Percentiles rank a stretch among this genome's conserved stretches.
Conservation (phyloP, 805 yeast genomes). For the Cyberlindnera meyerae region DNA sequence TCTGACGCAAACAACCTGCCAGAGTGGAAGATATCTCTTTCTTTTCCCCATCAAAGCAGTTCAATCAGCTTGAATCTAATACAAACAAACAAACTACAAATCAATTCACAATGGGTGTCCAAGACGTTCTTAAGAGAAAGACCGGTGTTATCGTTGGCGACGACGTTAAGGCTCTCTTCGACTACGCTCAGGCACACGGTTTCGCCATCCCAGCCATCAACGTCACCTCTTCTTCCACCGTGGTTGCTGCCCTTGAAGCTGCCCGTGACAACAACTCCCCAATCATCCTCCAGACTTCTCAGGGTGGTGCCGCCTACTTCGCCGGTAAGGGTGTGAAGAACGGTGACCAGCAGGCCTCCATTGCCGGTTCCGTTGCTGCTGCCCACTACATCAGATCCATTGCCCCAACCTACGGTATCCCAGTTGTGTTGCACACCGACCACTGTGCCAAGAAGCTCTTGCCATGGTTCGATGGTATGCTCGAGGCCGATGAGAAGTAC, state of each 20-base stretch:
- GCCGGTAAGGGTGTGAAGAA: conserved; percentile 99
- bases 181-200: conserved; percentile 87
- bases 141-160: conserved; percentile 99
- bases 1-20: too few species aligned
- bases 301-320: conserved; percentile 99
- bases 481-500: conserved; percentile 93
- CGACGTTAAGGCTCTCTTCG: conserved; percentile 78
- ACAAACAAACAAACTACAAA: not conserved
- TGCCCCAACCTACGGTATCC: conserved; percentile 95
- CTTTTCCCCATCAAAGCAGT: too few species aligned
- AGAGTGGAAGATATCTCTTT: too few species aligned
- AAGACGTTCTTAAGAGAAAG: conserved; percentile 81
- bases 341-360: conserved; percentile 89
- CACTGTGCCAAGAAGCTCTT: conserved; percentile 98
- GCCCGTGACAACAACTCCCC: conserved; percentile 94
- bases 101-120: conserved; percentile 43
- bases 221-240: conserved; percentile 97
- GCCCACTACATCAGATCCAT: conserved; percentile 94
- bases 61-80: too few species aligned
- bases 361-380: conserved; percentile 94
- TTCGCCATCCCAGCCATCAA: conserved; percentile 98
- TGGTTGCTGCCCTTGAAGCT: conserved; percentile 93
- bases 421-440: conserved; percentile 95
- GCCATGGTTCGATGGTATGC: conserved; percentile 99
- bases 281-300: conserved; percentile 93